A percentile compares a stretch with the other conserved stretches of the same genome.
Evolutionary conservation across 2,329 filamentous ascomycete species (phyloP).

Genomic region (Penicillium hesseltinei): DNA sequence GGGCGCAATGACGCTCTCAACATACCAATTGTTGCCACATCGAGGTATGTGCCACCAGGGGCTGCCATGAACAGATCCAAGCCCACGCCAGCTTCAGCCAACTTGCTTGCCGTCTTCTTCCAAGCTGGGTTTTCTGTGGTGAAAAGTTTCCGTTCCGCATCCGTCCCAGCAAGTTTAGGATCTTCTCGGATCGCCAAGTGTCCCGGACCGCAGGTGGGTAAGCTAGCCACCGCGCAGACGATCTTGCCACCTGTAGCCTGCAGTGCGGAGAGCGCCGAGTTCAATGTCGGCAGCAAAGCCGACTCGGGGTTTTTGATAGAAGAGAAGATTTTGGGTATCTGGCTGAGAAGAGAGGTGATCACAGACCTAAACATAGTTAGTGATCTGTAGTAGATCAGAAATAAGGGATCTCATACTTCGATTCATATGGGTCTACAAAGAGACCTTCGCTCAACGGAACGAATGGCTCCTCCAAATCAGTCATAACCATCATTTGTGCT

Average conservation of each 20-base stretch:
- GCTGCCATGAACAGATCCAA: slow-evolving; percentile 93
- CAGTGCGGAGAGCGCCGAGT: slow-evolving; percentile 78
- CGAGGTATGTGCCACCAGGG: slow-evolving; percentile 84
- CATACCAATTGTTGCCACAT: slow-evolving; percentile 85
- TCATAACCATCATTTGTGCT: slow-evolving; percentile 98
- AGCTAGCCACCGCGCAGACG: slow-evolving; percentile 77
- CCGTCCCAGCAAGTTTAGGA: slow-evolving; percentile 77
- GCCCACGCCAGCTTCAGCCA: slow-evolving; percentile 83
- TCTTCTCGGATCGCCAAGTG: slow-evolving; percentile 83
- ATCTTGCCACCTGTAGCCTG: slow-evolving; percentile 89
- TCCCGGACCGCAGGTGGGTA: slow-evolving; percentile 90
- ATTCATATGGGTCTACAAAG: slow-evolving; percentile 92
- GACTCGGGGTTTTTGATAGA: slow-evolving; percentile 87
- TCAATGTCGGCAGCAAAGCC: slow-evolving; percentile 78
- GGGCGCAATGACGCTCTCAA: slow-evolving; percentile 15
- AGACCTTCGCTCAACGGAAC: slow-evolving; percentile 86
- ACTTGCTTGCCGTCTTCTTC: slow-evolving; percentile 80
- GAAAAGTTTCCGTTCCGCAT: slow-evolving; percentile 88
- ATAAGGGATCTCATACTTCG: slow-evolving; percentile 55
- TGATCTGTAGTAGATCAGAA: not conserved
- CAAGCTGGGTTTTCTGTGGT: slow-evolving; percentile 85
- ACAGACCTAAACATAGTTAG: slow-evolving; percentile 55
- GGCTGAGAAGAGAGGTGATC: slow-evolving; percentile 81
- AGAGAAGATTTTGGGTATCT: slow-evolving; percentile 82
- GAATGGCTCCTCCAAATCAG: slow-evolving; percentile 94